Base-by-base conservation (phyloP, 176 grass and related monocot species). In the Phyllostachys edulis region DNA sequence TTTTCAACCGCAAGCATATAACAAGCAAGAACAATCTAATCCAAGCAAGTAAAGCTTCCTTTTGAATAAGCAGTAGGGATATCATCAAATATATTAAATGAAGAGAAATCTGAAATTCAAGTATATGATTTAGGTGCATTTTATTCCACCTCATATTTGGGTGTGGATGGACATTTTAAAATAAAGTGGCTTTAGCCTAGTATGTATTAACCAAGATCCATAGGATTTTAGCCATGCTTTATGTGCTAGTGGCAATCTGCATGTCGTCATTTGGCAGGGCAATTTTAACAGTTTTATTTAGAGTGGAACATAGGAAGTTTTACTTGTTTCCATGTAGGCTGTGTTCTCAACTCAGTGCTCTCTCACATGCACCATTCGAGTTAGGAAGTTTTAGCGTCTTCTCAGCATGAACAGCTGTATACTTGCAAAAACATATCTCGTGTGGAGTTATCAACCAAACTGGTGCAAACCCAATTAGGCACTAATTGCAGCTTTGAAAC, bases 211-310 rank as follows among this genome's bases (percentile, higher is more conserved):
- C 14, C 8, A 36, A 80, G 16, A 29, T 21, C 14, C 20, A 38
- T 63, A 80, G 54, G 40, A 21, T 64, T 88, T 51, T 45, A 9
- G 14, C 42, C 40, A 15, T 21, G 1, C 10, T 36, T 78, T 88
- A 23, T 79, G 37, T 54, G n/a, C 29, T 82, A 21, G n/a, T 69
- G 71, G 7, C 7, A 39, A 2, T 57, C 18, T 38, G 24, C 18
- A 3, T 88, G 46, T 27, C n/a, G 5, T 39, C 59, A 36, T 51
- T 64, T 66, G 34, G 18, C 49, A 59, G 37, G 38, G 6, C 34
- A 68, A 81, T 87, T 67, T 24, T 67, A 46, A 11, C 24, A 75
- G 18, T 59, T 82, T n/a, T 73, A 49, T 50, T 67, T 85, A 37
- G 21, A 67, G 49, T n/a, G 36, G 51, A 71, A 80, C 17, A 47